Conservation (phyloP, 2,329 filamentous ascomycete species). For the Exophiala dermatitidis region DNA sequence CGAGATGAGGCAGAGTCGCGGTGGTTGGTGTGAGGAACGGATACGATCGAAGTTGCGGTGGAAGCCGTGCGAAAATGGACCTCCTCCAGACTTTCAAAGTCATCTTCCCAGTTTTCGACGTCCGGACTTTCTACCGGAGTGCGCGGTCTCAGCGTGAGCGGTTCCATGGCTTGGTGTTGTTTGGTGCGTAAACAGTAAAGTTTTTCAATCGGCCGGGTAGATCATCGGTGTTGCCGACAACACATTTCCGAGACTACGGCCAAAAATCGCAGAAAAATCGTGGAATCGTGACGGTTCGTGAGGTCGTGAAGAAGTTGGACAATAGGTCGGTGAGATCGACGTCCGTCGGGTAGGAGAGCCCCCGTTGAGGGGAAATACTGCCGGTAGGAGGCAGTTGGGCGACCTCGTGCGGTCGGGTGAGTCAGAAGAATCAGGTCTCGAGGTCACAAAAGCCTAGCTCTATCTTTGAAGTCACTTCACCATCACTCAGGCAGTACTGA, state of each 20-base stretch:
- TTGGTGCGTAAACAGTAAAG: not conserved
- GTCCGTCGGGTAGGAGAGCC: conserved; percentile 11
- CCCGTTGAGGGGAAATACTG: conserved; percentile 16
- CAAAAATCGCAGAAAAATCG: conserved; percentile 7
- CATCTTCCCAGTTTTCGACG: conserved; percentile 46
- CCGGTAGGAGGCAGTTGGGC: conserved; percentile 13
- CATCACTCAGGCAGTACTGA: conserved; percentile 6
- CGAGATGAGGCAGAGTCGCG: conserved; percentile 77
- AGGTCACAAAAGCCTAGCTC: conserved; percentile 1
- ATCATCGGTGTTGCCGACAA: conserved; percentile 1
- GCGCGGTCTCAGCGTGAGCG: conserved; percentile 31
- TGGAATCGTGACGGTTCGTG: conserved; percentile 15
- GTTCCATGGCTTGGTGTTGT: conserved; percentile 33
- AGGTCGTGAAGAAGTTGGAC: conserved; percentile 15
- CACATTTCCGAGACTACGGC: conserved; percentile 2
- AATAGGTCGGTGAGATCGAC: conserved; percentile 2
- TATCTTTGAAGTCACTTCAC: conserved; percentile 14
- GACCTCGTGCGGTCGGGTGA: conserved; percentile 13
- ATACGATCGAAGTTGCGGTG: conserved; percentile 40
- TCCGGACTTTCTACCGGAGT: conserved; percentile 32
- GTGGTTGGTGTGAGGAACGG: conserved; percentile 39
- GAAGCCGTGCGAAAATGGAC: conserved; percentile 41
- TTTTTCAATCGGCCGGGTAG: conserved; percentile 1
- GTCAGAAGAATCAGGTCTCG: not conserved
- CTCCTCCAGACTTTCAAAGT: conserved; percentile 42